Conservation (phyloP, 176 grass and related monocot genomes). For the Musa beccarii region DNA sequence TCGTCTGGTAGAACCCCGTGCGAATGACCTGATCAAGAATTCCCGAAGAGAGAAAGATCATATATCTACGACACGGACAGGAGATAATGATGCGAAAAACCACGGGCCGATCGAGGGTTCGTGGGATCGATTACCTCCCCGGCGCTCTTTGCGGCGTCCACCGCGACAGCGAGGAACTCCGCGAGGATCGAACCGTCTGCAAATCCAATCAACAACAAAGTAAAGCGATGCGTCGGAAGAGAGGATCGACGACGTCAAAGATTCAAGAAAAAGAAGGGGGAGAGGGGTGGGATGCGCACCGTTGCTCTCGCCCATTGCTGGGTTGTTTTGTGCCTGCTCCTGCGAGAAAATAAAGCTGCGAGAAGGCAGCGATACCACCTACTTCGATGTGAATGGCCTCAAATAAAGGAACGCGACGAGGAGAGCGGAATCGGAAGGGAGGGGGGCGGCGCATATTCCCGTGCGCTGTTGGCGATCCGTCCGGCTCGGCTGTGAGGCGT, state of each 20-base stretch:
- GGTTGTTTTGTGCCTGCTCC: no score
- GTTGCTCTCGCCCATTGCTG: neutral
- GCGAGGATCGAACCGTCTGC: conserved; percentile 5
- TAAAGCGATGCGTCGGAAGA: neutral
- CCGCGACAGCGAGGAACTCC: conserved; percentile 60
- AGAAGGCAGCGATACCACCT: neutral
- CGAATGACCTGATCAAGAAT: conserved; percentile 48
- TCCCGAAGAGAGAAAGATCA: neutral
- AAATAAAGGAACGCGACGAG: neutral
- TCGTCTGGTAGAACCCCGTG: conserved; percentile 74
- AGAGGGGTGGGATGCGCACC: neutral
- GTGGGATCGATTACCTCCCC: conserved; percentile 45
- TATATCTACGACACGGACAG: neutral
- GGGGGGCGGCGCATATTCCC: neutral
- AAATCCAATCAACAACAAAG: neutral
- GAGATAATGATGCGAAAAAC: neutral
- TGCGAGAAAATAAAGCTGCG: neutral
- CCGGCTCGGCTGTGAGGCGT: no score
- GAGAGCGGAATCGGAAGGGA: neutral
- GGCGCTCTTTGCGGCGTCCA: conserved; percentile 64
- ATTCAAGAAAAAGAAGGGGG: neutral
- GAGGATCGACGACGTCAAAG: no score
- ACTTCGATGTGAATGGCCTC: no score
- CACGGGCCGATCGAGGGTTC: neutral
- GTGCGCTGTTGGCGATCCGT: no score